A percentile compares a stretch with the other conserved stretches of the same genome.
phyloP scores from a whole-genome alignment of 768 basidiomycete species.

The Mycena kentingensis region DNA sequence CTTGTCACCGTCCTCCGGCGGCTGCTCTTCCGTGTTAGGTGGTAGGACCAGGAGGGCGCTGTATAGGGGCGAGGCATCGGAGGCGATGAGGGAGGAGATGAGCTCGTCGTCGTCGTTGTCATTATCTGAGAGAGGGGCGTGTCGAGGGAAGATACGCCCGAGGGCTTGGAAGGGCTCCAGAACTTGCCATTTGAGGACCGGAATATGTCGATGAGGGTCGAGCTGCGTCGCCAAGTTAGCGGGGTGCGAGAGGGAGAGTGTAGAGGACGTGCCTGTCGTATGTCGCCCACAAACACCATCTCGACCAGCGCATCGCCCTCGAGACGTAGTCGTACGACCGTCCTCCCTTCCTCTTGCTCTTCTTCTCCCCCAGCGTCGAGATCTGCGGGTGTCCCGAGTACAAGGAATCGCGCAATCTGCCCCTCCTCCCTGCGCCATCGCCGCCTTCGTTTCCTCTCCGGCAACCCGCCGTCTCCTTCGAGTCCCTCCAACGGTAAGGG shows the following conservation, averaged over 20 bases:
- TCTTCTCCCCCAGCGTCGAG: neutral
- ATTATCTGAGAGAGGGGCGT: neutral
- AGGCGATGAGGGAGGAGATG: neutral
- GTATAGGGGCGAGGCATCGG: constrained; percentile 7
- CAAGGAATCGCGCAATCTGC: constrained; percentile 1
- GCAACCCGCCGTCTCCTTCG: too few species aligned
- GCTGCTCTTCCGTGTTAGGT: too few species aligned
- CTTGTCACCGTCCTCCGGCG: neutral
- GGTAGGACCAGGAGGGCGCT: constrained; percentile 10
- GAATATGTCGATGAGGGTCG: neutral
- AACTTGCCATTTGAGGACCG: neutral
- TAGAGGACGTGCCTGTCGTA: neutral
- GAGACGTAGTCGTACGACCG: too few species aligned
- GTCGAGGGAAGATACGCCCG: constrained; percentile 7
- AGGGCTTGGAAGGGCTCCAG: constrained; percentile 6
- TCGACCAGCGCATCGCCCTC: neutral
- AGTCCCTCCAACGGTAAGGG: neutral
- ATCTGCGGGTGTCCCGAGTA: neutral
- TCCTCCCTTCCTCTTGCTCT: neutral
- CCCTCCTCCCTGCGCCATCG: too few species aligned
- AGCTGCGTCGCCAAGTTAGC: neutral
- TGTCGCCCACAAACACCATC: constrained; percentile 6
- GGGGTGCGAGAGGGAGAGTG: neutral
- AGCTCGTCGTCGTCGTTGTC: constrained; percentile 1
- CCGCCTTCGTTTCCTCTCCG: too few species aligned